These are phyloP conservation scores for Protomyces arabidopsidicola DNA, from an alignment of 1,139 yeast species.

Conservation along the genomic window DNA sequence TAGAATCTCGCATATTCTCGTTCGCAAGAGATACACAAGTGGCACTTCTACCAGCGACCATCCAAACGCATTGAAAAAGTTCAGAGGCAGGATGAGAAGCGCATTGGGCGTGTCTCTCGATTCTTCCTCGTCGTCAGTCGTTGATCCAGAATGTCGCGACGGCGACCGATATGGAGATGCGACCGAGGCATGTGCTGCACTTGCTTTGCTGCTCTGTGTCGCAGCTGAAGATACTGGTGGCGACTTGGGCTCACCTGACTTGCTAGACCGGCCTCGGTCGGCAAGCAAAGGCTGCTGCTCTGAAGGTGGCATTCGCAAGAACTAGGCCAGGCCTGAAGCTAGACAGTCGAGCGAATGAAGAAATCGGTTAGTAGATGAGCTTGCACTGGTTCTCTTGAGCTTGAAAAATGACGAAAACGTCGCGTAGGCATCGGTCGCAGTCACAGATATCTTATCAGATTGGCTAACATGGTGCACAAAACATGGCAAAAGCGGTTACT, in stretches of 20 bases:
- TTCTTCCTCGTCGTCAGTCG: neutral
- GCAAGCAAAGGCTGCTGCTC: neutral
- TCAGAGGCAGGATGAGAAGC: conserved; percentile 19
- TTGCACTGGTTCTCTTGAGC: no score
- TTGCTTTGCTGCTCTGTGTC: neutral
- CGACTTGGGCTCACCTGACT: neutral
- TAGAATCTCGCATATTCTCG: conserved; percentile 18
- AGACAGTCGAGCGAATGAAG: no score
- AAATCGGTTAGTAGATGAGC: no score
- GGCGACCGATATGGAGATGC: neutral
- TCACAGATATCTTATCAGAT: no score
- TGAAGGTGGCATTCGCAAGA: neutral
- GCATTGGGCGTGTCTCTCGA: conserved; percentile 11
- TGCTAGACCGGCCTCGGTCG: neutral
- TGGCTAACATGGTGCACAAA: no score
- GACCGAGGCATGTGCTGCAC: neutral
- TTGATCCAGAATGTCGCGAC: neutral
- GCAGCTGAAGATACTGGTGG: neutral
- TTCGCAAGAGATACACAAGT: conserved; percentile 26
- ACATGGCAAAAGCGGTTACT: no score
- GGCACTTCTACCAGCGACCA: conserved; percentile 29
- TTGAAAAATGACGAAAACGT: no score
- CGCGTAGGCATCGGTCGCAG: no score
- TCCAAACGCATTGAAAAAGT: conserved; percentile 28
- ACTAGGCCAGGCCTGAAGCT: no score